Base-by-base conservation (phyloP, 345 rosid species). In the Eucalyptus cladocalyx region DNA sequence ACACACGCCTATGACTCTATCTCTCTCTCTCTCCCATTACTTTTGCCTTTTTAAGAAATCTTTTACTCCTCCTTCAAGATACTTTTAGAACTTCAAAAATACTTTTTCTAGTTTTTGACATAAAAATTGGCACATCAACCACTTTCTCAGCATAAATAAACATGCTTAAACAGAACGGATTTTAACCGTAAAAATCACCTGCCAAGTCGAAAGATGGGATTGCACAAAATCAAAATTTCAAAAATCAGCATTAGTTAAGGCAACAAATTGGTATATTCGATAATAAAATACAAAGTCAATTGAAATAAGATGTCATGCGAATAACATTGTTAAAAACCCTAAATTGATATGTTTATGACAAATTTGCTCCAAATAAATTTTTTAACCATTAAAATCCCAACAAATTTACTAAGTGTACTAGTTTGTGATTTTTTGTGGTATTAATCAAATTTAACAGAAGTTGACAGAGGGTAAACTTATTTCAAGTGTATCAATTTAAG, bases 401-500 rank as follows among this genome's bases (percentile, higher is more conserved):
- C 10, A 53, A 53, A 53, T 53, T 19, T 53, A 53, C 1, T 53
- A 53, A 53, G 10, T 53, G 1, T 53, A 1, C 0, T 0, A 0
- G 1, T 53, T 53, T 53, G 24, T 19, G 24, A 53, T 8, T 53
- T 21, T 53, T 19, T 19, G 0, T 53, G 1, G 2, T 53, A 53
- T 53, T 53, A 53, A 19, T 53, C 10, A 2, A 53, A 53, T 53
- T 53, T 53, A 53, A 19, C 0, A 0, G 0, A 19, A 19, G 5
- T 4, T 53, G 1, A 19, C 1, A 21, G 2, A 53, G 5, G 0
- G 26, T 21, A 21, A 19, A 53, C 0, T 19, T 21, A 21, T 19
- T 4, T 0, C 2, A 53, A 19, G 1, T 3, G 0, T 53, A 53
- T 53, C 2, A 3, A 3, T 53, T 8, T 21, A 1, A 0, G 5